A percentile compares a stretch with the other conserved stretches of the same genome.
These are phyloP conservation scores for Globisporangium yorkense DNA, from an alignment of 352 stramenopile genomes.

Conservation along the genomic window DNA sequence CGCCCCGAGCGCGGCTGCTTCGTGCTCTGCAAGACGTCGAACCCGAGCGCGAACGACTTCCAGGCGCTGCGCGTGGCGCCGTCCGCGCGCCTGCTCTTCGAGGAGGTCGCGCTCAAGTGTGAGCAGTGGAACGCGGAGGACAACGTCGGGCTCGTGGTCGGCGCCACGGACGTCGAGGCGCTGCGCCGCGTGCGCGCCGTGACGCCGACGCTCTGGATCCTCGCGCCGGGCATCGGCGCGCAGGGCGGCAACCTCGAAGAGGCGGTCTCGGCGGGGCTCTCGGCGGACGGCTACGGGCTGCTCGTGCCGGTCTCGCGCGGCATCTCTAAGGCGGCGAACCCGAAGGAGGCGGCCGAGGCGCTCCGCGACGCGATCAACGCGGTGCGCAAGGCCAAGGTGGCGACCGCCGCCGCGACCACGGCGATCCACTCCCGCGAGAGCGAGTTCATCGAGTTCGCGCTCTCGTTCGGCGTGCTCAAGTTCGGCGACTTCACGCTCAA, in stretches of 20 bases:
- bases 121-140: slow-evolving; percentile 87
- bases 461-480: slow-evolving; percentile 94
- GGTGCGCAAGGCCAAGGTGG: slow-evolving; percentile 59
- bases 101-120: slow-evolving; percentile 90
- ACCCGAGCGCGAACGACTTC: slow-evolving; percentile 96
- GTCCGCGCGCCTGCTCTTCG: slow-evolving; percentile 57
- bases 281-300: slow-evolving; percentile 87
- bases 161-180: slow-evolving; percentile 93
- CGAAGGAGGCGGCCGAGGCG: slow-evolving; percentile 82
- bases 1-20: slow-evolving; percentile 91
- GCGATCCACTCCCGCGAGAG: slow-evolving; percentile 51
- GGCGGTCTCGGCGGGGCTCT: slow-evolving; percentile 70
- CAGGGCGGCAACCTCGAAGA: slow-evolving; percentile 92
- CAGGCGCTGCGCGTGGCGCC: slow-evolving; percentile 70
- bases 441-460: slow-evolving; percentile 96
- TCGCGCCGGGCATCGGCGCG: slow-evolving; percentile 95
- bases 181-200: slow-evolving; percentile 82
- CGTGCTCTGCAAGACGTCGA: slow-evolving; percentile 99
- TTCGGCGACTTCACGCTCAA: slow-evolving; percentile 99
- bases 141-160: slow-evolving; percentile 96
- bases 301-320: slow-evolving; percentile 96
- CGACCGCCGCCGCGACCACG: slow-evolving; percentile 7
- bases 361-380: slow-evolving; percentile 94
- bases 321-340: slow-evolving; percentile 92
- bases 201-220: slow-evolving; percentile 93